phyloP scores from a whole-genome alignment of 1,284 basidiomycete genomes.

The Pascua guehoae region DNA sequence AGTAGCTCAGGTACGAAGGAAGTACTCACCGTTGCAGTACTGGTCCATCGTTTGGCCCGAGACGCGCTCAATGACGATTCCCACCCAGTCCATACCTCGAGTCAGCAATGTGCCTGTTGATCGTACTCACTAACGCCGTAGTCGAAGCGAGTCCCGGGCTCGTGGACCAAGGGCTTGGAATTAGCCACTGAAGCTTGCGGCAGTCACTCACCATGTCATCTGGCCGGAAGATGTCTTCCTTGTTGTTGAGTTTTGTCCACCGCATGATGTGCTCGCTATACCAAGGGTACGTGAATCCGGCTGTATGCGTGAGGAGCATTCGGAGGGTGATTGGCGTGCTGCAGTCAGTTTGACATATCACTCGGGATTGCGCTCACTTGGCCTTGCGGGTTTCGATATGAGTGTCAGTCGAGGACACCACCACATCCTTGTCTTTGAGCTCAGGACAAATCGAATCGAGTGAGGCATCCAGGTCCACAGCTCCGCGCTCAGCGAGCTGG shows the following conservation, averaged over 20 bases:
- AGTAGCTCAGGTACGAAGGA: background rate
- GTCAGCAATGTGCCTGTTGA: no score
- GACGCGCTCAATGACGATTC: slow-evolving; percentile 1
- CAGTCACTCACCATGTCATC: background rate
- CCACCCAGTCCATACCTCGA: slow-evolving; percentile 1
- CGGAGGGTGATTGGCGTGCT: slow-evolving; percentile 6
- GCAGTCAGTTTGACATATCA: background rate
- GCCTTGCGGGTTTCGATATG: slow-evolving; percentile 26
- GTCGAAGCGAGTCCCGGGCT: slow-evolving; percentile 4
- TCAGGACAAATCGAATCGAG: slow-evolving; percentile 21
- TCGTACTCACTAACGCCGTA: slow-evolving; percentile 1
- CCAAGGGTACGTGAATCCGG: slow-evolving; percentile 12
- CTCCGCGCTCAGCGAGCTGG: slow-evolving; percentile 33
- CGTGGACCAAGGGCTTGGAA: background rate
- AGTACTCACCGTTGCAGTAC: background rate
- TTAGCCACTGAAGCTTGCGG: background rate
- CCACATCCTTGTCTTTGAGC: slow-evolving; percentile 7
- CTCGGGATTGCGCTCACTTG: slow-evolving; percentile 16
- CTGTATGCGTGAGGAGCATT: slow-evolving; percentile 11
- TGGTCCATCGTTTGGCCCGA: background rate
- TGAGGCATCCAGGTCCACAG: slow-evolving; percentile 23
- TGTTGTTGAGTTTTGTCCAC: slow-evolving; percentile 8
- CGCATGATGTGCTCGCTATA: slow-evolving; percentile 16
- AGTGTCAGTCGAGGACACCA: background rate
- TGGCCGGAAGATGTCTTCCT: background rate